Base-by-base conservation (phyloP, 331 rosid genomes). In the Prunus yedoensis region DNA sequence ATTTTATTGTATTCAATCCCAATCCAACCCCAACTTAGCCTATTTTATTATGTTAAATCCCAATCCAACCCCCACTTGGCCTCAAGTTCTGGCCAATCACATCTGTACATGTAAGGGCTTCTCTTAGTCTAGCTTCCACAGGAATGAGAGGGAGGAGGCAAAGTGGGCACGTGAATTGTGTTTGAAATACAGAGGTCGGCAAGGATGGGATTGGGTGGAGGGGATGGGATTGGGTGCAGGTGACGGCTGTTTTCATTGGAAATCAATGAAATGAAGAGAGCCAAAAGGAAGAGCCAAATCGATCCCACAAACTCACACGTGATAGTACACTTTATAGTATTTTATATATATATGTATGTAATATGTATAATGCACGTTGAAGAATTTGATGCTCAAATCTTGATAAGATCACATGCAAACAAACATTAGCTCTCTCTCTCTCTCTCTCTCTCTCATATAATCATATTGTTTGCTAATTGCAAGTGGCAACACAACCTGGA, bases 91-190 rank as follows among this genome's bases (percentile, higher is more conserved):
- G 41, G 9, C 2, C 35, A 35, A 35, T 35, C 41, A 35, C 41
- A 35, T 35, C 9, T 1, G 41, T 35, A 35, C 41, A 35, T 9
- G 41, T 6, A 35, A 35, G 41, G 52, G 16, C 16, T 6, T 35
- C 8, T 1, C 43, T 1, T 6, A 38, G 43, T 38, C 43, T 38
- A 5, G 43, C 43, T 38, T 38, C 43, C 43, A 38, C 43, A 38
- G 43, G 3, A 30, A 4, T 13, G 23, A 23, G 10, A 45, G 12
- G 16, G 2, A 10, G 8, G 13, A 13, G 43, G n/a, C 41, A 58
- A 8, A 12, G 43, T 38, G 41, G 23, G 78, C 80, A 80, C 78
- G 77, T 74, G 84, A 80, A 41, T 8, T 58, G 61, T 15, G 43
- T 20, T 43, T 5, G 11, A n/a, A 64, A 74, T 69, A 12, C 17